Conservation (phyloP, 495 filamentous ascomycete genomes). For the Clavariopsis aquatica region DNA sequence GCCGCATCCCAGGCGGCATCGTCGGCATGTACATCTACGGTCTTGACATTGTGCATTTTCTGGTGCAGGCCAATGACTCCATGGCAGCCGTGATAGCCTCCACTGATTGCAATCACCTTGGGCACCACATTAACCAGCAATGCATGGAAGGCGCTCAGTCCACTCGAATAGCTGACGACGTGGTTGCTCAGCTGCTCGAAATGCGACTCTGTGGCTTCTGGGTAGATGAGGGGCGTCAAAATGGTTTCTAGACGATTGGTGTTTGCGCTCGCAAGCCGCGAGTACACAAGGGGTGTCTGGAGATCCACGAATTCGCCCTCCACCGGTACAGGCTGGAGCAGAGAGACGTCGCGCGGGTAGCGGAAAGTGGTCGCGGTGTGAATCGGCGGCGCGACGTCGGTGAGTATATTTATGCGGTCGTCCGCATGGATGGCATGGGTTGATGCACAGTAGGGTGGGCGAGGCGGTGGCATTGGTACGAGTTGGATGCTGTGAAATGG, state of each 20-base stretch:
- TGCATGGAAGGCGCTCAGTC: slow-evolving; percentile 84
- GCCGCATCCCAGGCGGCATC: slow-evolving; percentile 45
- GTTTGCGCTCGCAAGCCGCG: slow-evolving; percentile 72
- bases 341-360: slow-evolving; percentile 50
- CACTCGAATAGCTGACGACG: slow-evolving; percentile 75
- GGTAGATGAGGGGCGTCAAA: slow-evolving; percentile 67
- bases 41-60: slow-evolving; percentile 68
- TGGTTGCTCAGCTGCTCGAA: slow-evolving; percentile 49
- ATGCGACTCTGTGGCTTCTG: background rate
- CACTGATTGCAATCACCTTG: slow-evolving; percentile 71
- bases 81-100: slow-evolving; percentile 92
- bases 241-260: slow-evolving; percentile 80
- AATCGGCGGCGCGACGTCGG: slow-evolving; percentile 80
- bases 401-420: slow-evolving; percentile 67
- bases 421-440: slow-evolving; percentile 87
- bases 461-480: slow-evolving; percentile 9
- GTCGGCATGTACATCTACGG: slow-evolving; percentile 52
- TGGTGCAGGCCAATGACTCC: slow-evolving; percentile 71
- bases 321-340: slow-evolving; percentile 25
- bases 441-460: slow-evolving; percentile 53
- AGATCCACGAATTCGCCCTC: slow-evolving; percentile 18
- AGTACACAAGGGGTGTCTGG: slow-evolving; percentile 65
- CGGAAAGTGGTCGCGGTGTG: slow-evolving; percentile 88
- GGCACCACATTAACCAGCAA: slow-evolving; percentile 77
- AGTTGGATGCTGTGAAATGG: background rate